Conservation (phyloP, 805 yeast species). For the Kregervanrija delftensis region DNA sequence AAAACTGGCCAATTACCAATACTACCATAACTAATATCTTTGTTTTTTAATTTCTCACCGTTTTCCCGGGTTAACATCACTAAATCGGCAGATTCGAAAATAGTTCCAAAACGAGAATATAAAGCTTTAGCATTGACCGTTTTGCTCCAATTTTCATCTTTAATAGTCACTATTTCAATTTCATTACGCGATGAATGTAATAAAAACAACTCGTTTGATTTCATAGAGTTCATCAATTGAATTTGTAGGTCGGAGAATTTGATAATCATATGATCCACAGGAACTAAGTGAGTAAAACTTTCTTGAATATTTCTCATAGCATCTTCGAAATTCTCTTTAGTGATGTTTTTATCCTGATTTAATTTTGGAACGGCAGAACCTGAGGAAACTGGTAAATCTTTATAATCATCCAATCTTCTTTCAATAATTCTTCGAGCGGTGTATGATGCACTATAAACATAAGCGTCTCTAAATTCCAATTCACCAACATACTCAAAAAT, state of each 20-base stretch:
- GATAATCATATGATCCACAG: slow-evolving; percentile 53
- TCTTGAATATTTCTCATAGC: slow-evolving; percentile 38
- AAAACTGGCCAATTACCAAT: slow-evolving; percentile 79
- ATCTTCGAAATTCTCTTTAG: slow-evolving; percentile 37
- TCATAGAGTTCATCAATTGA: slow-evolving; percentile 51
- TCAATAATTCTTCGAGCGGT: slow-evolving; percentile 23
- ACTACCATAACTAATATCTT: slow-evolving; percentile 49
- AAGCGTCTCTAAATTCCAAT: slow-evolving; percentile 37
- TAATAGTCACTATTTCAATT: slow-evolving; percentile 59
- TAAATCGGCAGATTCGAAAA: slow-evolving; percentile 65
- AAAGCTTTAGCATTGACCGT: slow-evolving; percentile 27
- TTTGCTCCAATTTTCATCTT: slow-evolving; percentile 25
- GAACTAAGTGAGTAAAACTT: slow-evolving; percentile 27
- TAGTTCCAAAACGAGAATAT: slow-evolving; percentile 63
- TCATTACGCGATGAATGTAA: slow-evolving; percentile 72
- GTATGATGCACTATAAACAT: slow-evolving; percentile 28
- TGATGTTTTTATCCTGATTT: background rate
- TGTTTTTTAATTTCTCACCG: slow-evolving; percentile 34
- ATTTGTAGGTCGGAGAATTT: slow-evolving; percentile 77
- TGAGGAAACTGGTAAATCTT: background rate
- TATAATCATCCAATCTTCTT: slow-evolving; percentile 1
- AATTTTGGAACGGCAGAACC: too few relatives aligned
- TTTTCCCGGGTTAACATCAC: slow-evolving; percentile 48
- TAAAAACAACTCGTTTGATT: slow-evolving; percentile 52
- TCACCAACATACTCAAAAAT: slow-evolving; percentile 53